A percentile compares a stretch with the other conserved stretches of the same genome.
These are phyloP conservation scores for Wickerhamiella pararugosa DNA, from an alignment of 1,139 yeast species.

Conservation along the genomic window DNA sequence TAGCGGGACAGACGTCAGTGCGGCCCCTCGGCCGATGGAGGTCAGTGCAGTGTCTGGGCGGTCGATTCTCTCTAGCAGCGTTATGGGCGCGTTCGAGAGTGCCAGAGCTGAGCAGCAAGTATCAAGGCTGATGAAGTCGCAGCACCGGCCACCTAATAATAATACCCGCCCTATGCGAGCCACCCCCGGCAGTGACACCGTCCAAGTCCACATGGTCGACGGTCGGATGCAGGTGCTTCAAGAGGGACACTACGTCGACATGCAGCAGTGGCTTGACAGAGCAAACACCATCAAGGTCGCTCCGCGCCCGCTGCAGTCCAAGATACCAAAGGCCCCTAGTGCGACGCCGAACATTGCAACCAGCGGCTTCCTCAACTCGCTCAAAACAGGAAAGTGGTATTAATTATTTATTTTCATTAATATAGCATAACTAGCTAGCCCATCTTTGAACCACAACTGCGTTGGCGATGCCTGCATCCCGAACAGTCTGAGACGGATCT, in stretches of 20 bases:
- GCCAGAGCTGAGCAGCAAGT: slow-evolving; percentile 7
- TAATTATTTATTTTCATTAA: background rate
- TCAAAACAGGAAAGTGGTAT: slow-evolving; percentile 8
- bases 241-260: slow-evolving; percentile 18
- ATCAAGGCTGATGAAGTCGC: background rate
- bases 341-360: slow-evolving; percentile 7
- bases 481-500: slow-evolving; percentile 41
- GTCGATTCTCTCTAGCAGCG: slow-evolving; percentile 2
- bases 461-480: slow-evolving; percentile 63
- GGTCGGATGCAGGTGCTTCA: slow-evolving; percentile 21
- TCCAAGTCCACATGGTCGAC: slow-evolving; percentile 20
- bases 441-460: slow-evolving; percentile 88
- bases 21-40: background rate
- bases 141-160: background rate
- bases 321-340: background rate
- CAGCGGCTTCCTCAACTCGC: slow-evolving; percentile 7
- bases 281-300: slow-evolving; percentile 11
- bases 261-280: slow-evolving; percentile 23
- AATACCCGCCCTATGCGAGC: too few species aligned
- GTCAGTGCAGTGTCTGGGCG: background rate
- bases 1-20: background rate
- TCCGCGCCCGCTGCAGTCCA: background rate
- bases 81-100: slow-evolving; percentile 8
- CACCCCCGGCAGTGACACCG: background rate
- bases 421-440: slow-evolving; percentile 19